Evolutionary conservation across 2,329 filamentous ascomycete species (phyloP).

Genomic region (Alternaria infectoria): DNA sequence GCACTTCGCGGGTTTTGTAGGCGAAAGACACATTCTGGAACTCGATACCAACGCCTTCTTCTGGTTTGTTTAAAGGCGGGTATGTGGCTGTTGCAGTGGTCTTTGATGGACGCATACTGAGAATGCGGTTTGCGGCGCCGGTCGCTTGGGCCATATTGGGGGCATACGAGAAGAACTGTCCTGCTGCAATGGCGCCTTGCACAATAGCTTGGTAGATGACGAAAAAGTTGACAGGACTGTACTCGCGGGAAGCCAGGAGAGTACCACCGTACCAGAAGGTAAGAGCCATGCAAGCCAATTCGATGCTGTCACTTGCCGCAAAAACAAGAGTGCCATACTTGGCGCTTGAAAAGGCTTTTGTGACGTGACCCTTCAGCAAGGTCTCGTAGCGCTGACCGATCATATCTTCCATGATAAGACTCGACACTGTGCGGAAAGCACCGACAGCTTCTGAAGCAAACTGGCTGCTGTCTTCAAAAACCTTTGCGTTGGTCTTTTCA

Average conservation of each 20-base stretch:
- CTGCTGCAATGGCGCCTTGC: slow-evolving; percentile 49
- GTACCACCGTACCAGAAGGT: slow-evolving; percentile 61
- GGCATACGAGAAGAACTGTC: slow-evolving; percentile 53
- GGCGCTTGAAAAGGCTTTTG: slow-evolving; percentile 65
- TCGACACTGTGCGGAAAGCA: slow-evolving; percentile 74
- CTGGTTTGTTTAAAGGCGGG: slow-evolving; percentile 10
- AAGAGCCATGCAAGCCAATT: slow-evolving; percentile 67
- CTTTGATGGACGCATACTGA: slow-evolving; percentile 39
- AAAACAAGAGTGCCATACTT: slow-evolving; percentile 69
- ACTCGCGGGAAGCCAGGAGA: slow-evolving; percentile 54
- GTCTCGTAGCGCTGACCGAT: slow-evolving; percentile 67
- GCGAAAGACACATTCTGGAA: slow-evolving; percentile 94
- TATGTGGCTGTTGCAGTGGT: slow-evolving; percentile 10
- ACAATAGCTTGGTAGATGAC: slow-evolving; percentile 61
- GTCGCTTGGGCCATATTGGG: slow-evolving; percentile 53
- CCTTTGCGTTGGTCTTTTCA: slow-evolving; percentile 69
- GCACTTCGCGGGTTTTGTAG: slow-evolving; percentile 87
- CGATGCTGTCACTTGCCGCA: slow-evolving; percentile 71
- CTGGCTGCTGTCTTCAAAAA: slow-evolving; percentile 74
- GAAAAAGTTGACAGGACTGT: slow-evolving; percentile 57
- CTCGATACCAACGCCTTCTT: slow-evolving; percentile 63
- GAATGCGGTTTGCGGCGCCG: slow-evolving; percentile 45
- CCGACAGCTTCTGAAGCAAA: slow-evolving; percentile 77
- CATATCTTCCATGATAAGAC: slow-evolving; percentile 71
- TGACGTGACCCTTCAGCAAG: slow-evolving; percentile 66